Evolutionary conservation across 2,329 filamentous ascomycete genomes (phyloP), one percentile per base, ranked within the genome.

Genomic region (Coleophoma cylindrospora): DNA sequence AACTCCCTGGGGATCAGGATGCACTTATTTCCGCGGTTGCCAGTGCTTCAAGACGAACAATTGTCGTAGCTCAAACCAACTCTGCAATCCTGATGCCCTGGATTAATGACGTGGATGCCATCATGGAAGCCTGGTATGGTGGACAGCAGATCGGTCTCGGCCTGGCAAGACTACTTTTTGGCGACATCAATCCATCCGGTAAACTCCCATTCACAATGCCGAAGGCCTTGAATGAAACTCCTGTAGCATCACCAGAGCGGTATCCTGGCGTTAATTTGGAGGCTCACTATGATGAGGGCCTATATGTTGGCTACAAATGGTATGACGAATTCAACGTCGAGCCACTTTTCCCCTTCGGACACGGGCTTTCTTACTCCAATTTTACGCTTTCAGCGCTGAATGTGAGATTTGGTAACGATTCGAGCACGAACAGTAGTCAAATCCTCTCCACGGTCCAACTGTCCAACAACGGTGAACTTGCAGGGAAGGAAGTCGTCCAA

Each of bases 261-360:
- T 44, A n/a, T 44, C 41, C 41, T 7, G 41, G 41, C 32, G 41
- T 44, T 22, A 13, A 33, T 44, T 9, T 44, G 11, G 41, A 44
- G 21, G 41, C 41, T 34, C 41, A 44, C 15, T 91, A 91, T 62
- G 86, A 85, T 44, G 87, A 91, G 66, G 87, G 88, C 51, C 74
- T 92, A 47, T 91, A 88, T 65, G 74, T 91, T 41, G 88, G 87
- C 11, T 91, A 91, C 69, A 76, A 87, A n/a, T 89, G 83, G 71
- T 91, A 88, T 65, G 87, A 91, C 62, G 84, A 79, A 58, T 75
- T 76, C 21, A 74, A 82, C 37, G 75, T 80, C 9, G 72, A 75
- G 2, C 79, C 84, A 0, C 75, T 85, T 37, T 91, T 90, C 67
- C 76, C 84, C 52, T 92, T 92, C 63, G 87, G 88, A n/a, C 82